Percentiles rank a stretch among this genome's conserved stretches.
Conservation (phyloP, 176 grass and related monocot species). For the Saccharum spontaneum region DNA sequence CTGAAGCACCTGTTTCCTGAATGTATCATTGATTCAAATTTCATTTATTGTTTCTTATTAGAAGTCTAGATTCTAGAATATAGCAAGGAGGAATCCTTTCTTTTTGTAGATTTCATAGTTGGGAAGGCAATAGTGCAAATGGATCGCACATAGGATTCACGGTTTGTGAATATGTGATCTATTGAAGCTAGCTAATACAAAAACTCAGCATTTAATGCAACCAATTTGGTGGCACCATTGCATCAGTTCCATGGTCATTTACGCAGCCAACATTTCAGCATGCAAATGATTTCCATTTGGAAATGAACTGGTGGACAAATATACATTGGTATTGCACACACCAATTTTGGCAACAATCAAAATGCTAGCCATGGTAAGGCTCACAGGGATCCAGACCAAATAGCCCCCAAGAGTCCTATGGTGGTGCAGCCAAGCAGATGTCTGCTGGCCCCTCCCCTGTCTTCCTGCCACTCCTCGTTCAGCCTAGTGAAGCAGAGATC, state of each 20-base stretch:
- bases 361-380: background rate
- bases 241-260: background rate
- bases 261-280: background rate
- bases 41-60: background rate
- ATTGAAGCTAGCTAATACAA: background rate
- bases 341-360: constrained; percentile 3
- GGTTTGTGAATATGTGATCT: background rate
- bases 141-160: background rate
- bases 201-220: background rate
- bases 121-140: background rate
- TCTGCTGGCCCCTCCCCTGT: background rate
- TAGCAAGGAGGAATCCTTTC: background rate
- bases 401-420: background rate
- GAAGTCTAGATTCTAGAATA: background rate
- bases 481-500: background rate
- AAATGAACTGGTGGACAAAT: background rate
- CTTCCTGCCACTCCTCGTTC: background rate
- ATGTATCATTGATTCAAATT: too few species aligned
- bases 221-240: background rate
- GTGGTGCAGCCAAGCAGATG: background rate
- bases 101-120: background rate
- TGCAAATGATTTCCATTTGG: background rate
- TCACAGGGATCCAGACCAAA: background rate
- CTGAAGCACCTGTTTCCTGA: too few species aligned
- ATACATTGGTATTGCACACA: background rate